Evolutionary conservation across 2,329 filamentous ascomycete genomes (phyloP), one percentile per base, ranked within the genome.

Genomic region (Sarocladiaceae sp.): DNA sequence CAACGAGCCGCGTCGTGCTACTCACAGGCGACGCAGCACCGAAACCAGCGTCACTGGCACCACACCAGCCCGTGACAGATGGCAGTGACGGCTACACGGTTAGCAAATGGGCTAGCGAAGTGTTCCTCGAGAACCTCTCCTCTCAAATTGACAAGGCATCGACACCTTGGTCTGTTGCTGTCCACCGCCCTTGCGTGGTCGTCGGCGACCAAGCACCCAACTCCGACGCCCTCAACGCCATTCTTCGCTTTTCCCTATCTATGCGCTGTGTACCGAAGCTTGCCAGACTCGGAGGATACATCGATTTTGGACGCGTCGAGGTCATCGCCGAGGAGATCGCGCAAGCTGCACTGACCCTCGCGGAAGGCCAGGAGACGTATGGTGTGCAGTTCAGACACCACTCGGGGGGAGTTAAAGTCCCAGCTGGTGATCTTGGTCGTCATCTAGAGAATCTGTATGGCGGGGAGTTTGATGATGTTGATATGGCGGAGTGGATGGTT

Each of bases 61-160:
- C 31, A 10, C 50, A 43, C 24, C 37, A 15, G 13, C 45, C 37
- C 6, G 50, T 58, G 0, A 47, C 45, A 1, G 48, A 58, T 43
- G 55, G 55, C 12, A 44, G 50, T 1, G 51, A 61, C 15, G 63
- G 63, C 9, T 62, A 62, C 45, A 47, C 54, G 2, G 53, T 58
- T 1, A 52, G 55, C 2, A 63, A 64, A 44, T 64, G 62, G 63
- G 60, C 52, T 2, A 54, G 53, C 29, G 62, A 66, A 44, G 41
- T 47, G 3, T 54, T 56, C 33, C 51, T 65, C 2, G 57, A 61
- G 45, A 56, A 55, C 2, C 46, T 51, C 1, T 40, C 33, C 15
- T n/a, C n/a, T n/a, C n/a, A n/a, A n/a, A n/a, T n/a, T n/a, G n/a
- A n/a, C n/a, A n/a, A n/a, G n/a, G n/a, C n/a, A n/a, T n/a, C n/a